phyloP scores from a whole-genome alignment of 257 asterid genomes.

The Scutellaria barbata region DNA sequence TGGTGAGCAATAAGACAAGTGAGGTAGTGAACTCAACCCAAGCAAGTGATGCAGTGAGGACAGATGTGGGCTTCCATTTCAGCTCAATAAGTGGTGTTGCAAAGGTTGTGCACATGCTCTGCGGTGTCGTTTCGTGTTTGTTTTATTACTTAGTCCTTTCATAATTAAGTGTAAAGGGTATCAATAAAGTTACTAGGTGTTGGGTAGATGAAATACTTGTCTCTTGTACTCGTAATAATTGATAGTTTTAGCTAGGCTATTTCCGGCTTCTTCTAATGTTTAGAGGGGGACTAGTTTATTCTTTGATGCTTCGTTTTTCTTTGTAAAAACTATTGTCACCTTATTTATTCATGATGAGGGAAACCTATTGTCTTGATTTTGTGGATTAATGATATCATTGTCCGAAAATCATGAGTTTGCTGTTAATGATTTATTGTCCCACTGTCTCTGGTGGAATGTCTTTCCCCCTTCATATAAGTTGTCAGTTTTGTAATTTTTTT shows the following conservation, averaged over 20 bases:
- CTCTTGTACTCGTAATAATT: constrained; percentile 28
- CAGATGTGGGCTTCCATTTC: constrained; percentile 41
- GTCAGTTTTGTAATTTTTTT: no score
- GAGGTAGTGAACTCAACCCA: constrained; percentile 72
- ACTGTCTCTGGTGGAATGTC: no score
- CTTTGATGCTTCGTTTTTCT: constrained; percentile 48
- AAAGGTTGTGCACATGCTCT: constrained; percentile 38
- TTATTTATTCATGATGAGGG: constrained; percentile 22
- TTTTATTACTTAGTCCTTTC: constrained; percentile 53
- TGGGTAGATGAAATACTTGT: constrained; percentile 33
- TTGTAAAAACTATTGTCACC: constrained; percentile 29
- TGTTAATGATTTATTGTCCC: background rate
- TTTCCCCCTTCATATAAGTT: no score
- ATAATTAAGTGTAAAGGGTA: constrained; percentile 50
- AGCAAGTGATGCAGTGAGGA: constrained; percentile 58
- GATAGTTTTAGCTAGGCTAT: constrained; percentile 4
- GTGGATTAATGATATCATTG: background rate
- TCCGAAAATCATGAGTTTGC: background rate
- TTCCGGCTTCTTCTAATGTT: constrained; percentile 19
- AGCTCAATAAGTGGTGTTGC: constrained; percentile 35
- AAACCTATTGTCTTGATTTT: constrained; percentile 23
- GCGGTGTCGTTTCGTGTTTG: constrained; percentile 44
- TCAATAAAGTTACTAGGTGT: constrained; percentile 18
- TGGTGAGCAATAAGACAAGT: constrained; percentile 57
- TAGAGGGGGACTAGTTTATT: constrained; percentile 35